Evolutionary conservation across 257 asterid species (phyloP).

Genomic region (Hygrophila difformis): DNA sequence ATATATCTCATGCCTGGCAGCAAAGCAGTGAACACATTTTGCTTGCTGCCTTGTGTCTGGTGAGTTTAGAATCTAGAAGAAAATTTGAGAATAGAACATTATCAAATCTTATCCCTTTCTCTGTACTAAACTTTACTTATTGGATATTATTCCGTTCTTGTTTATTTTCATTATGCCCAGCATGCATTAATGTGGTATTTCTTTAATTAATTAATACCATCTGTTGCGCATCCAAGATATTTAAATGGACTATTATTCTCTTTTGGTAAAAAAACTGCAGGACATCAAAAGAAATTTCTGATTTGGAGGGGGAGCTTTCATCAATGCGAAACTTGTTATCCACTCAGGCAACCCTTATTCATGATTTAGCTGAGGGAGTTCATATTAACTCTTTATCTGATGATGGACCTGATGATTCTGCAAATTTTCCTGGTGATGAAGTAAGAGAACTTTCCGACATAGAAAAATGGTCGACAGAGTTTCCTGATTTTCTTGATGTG

Average conservation of each 20-base stretch:
- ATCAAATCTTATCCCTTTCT: not conserved
- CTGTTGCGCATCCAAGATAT: slow-evolving; percentile 9
- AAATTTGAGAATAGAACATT: not conserved
- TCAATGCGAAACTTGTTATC: slow-evolving; percentile 94
- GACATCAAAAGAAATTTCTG: slow-evolving; percentile 98
- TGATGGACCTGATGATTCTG: slow-evolving; percentile 33
- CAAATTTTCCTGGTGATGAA: slow-evolving; percentile 38
- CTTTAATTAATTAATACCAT: slow-evolving; percentile 3
- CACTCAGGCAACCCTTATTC: slow-evolving; percentile 90
- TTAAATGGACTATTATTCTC: slow-evolving; percentile 5
- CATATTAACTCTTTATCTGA: slow-evolving; percentile 57
- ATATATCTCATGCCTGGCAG: slow-evolving; percentile 1
- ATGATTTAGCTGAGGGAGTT: slow-evolving; percentile 93
- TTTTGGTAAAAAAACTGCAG: slow-evolving; percentile 32
- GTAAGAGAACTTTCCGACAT: slow-evolving; percentile 62
- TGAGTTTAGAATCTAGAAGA: not conserved
- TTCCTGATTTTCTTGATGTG: slow-evolving; percentile 91
- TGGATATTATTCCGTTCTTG: not conserved
- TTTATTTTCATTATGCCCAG: too few relatives aligned
- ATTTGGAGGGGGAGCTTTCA: slow-evolving; percentile 96
- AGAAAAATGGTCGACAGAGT: slow-evolving; percentile 74
- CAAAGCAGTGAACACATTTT: slow-evolving; percentile 6
- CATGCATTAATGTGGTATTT: slow-evolving; percentile 1
- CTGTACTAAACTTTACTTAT: not conserved
- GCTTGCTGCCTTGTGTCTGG: slow-evolving; percentile 1